A percentile compares a stretch with the other conserved stretches of the same genome.
These are phyloP conservation scores for Phaseolus lunatus DNA, from an alignment of 306 rosid genomes.

Conservation along the genomic window DNA sequence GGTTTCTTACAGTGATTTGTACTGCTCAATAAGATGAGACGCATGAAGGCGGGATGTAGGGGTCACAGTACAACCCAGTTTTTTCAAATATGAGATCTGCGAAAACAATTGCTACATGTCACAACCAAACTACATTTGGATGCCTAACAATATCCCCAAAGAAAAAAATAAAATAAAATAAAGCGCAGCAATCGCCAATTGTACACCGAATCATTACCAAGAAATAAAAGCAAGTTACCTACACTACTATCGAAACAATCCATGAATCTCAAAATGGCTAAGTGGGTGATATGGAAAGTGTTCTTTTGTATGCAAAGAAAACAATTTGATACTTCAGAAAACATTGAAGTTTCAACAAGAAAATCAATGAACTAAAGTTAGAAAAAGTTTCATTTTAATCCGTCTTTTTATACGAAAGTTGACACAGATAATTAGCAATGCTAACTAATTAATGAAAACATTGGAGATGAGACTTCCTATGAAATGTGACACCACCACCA, in stretches of 20 bases:
- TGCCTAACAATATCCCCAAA: neutral
- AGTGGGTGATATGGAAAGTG: neutral
- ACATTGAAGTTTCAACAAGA: neutral
- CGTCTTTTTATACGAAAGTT: too few relatives aligned
- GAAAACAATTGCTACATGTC: constrained; percentile 15
- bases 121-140: neutral
- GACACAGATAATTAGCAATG: too few relatives aligned
- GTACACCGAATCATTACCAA: neutral
- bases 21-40: constrained; percentile 88
- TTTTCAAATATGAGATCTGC: constrained; percentile 89
- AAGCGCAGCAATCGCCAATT: neutral
- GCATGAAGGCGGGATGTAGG: constrained; percentile 95
- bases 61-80: constrained; percentile 78
- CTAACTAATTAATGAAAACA: too few relatives aligned
- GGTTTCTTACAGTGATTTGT: constrained; percentile 69
- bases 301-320: neutral
- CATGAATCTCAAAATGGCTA: neutral
- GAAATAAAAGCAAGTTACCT: neutral
- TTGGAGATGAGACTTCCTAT: too few relatives aligned
- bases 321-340: neutral
- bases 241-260: neutral
- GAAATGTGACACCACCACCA: neutral
- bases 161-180: neutral
- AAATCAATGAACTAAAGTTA: neutral
- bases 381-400: neutral